Percentiles rank a stretch among this genome's conserved stretches.
Conservation (phyloP, 2,329 filamentous ascomycete genomes). For the Apiospora arundinis region DNA sequence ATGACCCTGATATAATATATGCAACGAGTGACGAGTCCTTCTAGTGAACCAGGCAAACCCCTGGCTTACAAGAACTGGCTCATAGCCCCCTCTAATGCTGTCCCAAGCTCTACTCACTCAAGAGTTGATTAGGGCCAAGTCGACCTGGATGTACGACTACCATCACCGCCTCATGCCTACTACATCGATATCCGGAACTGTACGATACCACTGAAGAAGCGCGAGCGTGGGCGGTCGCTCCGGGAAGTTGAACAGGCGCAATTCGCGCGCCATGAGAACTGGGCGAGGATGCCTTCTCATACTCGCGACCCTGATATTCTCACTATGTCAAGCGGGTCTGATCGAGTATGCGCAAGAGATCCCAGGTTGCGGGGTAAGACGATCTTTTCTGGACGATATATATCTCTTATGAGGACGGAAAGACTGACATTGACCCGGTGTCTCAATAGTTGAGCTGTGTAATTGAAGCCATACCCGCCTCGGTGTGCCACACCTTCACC, state of each 20-base stretch:
- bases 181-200: not conserved
- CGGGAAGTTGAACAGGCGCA: not conserved
- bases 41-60: not conserved
- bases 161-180: not conserved
- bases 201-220: not conserved
- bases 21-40: not conserved
- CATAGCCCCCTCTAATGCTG: not conserved
- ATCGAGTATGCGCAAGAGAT: not conserved
- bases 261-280: not conserved
- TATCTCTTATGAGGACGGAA: not conserved
- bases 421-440: not conserved
- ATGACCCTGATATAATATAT: not conserved
- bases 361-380: conserved; percentile 11
- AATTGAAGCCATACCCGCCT: conserved; percentile 17
- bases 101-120: not conserved
- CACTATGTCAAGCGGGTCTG: conserved; percentile 15
- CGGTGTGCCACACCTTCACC: conserved; percentile 25
- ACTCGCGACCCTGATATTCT: not conserved
- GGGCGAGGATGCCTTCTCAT: not conserved
- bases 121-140: not conserved
- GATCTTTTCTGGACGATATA: not conserved
- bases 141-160: not conserved
- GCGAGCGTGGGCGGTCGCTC: not conserved
- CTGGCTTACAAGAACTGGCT: not conserved
- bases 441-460: conserved; percentile 23